A percentile compares a stretch with the other conserved stretches of the same genome.
These are phyloP conservation scores for Parathielavia hyrcaniae DNA, from an alignment of 495 filamentous ascomycete genomes.

Conservation along the genomic window DNA sequence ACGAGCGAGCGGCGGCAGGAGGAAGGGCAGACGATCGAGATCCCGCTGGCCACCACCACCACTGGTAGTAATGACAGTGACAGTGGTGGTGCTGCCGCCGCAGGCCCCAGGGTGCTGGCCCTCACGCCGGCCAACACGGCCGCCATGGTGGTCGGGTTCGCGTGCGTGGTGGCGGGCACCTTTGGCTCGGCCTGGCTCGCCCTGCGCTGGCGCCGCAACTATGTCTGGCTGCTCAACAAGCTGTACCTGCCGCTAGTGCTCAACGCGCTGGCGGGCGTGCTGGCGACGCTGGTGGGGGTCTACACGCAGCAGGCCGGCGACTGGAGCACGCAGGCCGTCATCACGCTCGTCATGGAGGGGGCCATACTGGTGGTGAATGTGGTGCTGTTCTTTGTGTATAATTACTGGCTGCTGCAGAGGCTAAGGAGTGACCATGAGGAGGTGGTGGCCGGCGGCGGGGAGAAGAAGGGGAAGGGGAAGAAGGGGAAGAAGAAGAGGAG, in stretches of 20 bases:
- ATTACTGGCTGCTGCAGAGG: conserved; percentile 27
- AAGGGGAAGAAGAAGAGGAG: background rate
- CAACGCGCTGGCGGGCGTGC: conserved; percentile 44
- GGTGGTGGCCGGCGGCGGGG: background rate
- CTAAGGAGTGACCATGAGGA: conserved; percentile 29
- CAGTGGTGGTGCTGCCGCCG: conserved; percentile 12
- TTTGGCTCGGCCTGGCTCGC: conserved; percentile 22
- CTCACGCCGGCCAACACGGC: conserved; percentile 15
- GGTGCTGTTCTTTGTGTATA: conserved; percentile 35
- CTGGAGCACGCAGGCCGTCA: conserved; percentile 43
- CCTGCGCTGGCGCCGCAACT: conserved; percentile 35
- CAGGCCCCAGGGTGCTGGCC: conserved; percentile 11
- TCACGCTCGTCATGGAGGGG: conserved; percentile 32
- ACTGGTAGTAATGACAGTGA: no score
- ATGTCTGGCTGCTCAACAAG: conserved; percentile 42
- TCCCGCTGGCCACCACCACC: background rate
- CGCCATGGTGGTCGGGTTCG: conserved; percentile 26
- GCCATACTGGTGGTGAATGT: conserved; percentile 19
- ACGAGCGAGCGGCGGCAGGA: conserved; percentile 18
- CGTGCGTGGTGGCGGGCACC: conserved; percentile 26
- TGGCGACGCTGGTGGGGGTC: conserved; percentile 45
- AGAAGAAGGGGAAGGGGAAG: background rate
- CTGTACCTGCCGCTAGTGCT: conserved; percentile 40
- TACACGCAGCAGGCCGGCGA: conserved; percentile 42
- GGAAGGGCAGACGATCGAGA: background rate